These are phyloP conservation scores for Apiospora arundinis DNA, from an alignment of 2,329 filamentous ascomycete genomes.

Conservation along the genomic window DNA sequence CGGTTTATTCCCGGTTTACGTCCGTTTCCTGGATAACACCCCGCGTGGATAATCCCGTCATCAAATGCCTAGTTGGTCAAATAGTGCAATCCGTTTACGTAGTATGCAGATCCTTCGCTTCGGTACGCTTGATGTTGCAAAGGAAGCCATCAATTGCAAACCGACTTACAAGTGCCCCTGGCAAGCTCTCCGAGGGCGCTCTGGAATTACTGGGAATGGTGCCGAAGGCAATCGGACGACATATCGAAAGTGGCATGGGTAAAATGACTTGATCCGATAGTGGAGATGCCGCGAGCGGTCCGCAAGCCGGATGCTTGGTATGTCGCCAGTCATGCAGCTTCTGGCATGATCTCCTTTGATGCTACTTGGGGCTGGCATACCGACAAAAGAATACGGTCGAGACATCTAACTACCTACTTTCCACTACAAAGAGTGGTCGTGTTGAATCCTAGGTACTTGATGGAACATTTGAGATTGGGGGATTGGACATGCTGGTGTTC, in stretches of 20 bases:
- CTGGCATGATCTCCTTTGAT: neutral
- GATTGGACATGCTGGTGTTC: neutral
- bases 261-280: conserved; percentile 16
- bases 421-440: neutral
- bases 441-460: neutral
- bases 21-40: neutral
- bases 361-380: neutral
- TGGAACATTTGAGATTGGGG: neutral
- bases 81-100: neutral
- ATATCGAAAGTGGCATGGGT: conserved; percentile 8
- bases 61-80: neutral
- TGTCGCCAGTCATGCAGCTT: neutral
- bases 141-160: neutral
- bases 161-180: neutral
- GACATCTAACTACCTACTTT: neutral
- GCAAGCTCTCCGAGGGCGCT: neutral
- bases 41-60: neutral
- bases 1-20: neutral
- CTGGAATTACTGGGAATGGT: neutral
- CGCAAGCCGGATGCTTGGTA: conserved; percentile 13
- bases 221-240: conserved; percentile 13
- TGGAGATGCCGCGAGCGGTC: conserved; percentile 13
- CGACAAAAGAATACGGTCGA: neutral
- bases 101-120: neutral
- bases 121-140: too few relatives aligned